These are phyloP conservation scores for Yamadazyma sp. DNA, from an alignment of 805 yeast genomes.

Conservation along the genomic window DNA sequence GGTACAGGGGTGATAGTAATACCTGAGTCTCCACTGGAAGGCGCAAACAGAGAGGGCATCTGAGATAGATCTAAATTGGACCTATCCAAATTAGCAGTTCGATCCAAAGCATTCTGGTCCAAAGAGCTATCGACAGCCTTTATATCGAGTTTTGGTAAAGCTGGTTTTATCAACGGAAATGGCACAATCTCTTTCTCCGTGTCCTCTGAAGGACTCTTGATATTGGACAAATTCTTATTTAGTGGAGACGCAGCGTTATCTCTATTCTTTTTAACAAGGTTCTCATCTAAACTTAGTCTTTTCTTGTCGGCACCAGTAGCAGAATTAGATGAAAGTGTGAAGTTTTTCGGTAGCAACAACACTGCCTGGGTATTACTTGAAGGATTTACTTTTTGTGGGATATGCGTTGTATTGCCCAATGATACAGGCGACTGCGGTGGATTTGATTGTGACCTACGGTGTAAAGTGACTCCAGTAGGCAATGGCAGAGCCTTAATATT, in stretches of 20 bases:
- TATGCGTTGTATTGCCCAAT: slow-evolving; percentile 1
- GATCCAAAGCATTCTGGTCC: too few relatives aligned
- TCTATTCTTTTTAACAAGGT: slow-evolving; percentile 12
- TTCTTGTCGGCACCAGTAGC: slow-evolving; percentile 20
- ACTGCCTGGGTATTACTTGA: slow-evolving; percentile 43
- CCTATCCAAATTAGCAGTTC: slow-evolving; percentile 6
- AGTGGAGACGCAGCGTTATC: slow-evolving; percentile 12
- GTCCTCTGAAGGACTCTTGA: slow-evolving; percentile 8
- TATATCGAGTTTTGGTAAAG: slow-evolving; percentile 10
- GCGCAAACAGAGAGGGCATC: slow-evolving; percentile 3
- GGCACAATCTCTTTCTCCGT: slow-evolving; percentile 2
- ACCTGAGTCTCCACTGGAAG: slow-evolving; percentile 1
- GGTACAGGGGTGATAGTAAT: background rate
- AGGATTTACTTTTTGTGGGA: slow-evolving; percentile 9
- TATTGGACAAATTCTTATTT: slow-evolving; percentile 11
- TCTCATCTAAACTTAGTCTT: slow-evolving; percentile 27
- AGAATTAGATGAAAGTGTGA: slow-evolving; percentile 23
- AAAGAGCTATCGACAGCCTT: slow-evolving; percentile 1
- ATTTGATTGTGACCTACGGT: slow-evolving; percentile 35
- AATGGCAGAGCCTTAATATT: slow-evolving; percentile 19
- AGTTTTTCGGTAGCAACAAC: slow-evolving; percentile 50
- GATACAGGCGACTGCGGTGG: slow-evolving; percentile 24
- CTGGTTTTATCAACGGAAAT: slow-evolving; percentile 6
- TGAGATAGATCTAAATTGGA: slow-evolving; percentile 8
- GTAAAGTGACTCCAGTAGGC: slow-evolving; percentile 18